Percentiles rank a stretch among this genome's conserved stretches.
phyloP scores from a whole-genome alignment of 2,329 filamentous ascomycete genomes.

The Rhynchosporium graminicola region DNA sequence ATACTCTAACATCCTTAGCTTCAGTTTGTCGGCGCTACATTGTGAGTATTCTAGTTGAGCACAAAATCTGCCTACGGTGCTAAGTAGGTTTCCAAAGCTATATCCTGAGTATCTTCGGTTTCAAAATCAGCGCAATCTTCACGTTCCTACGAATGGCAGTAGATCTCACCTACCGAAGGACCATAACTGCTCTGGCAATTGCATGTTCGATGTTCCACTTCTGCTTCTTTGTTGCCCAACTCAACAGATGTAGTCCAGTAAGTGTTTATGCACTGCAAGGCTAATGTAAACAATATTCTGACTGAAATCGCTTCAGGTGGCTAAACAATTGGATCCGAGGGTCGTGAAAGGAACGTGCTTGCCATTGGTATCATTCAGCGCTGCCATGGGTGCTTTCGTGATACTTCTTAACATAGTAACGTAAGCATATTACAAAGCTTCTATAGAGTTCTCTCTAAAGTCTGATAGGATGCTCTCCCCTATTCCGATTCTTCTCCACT shows the following conservation, averaged over 20 bases:
- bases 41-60: conserved; percentile 38
- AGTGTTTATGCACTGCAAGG: conserved; percentile 15
- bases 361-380: conserved; percentile 46
- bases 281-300: background rate
- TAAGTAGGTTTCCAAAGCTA: conserved; percentile 38
- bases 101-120: conserved; percentile 47
- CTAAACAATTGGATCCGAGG: conserved; percentile 47
- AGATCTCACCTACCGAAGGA: conserved; percentile 40
- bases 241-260: conserved; percentile 38
- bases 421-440: conserved; percentile 36
- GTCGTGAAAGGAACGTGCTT: conserved; percentile 45
- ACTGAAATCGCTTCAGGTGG: conserved; percentile 28
- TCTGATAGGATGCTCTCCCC: conserved; percentile 44
- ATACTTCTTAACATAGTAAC: conserved; percentile 47
- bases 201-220: conserved; percentile 45
- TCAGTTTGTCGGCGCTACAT: conserved; percentile 47
- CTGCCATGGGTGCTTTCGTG: conserved; percentile 44
- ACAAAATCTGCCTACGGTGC: background rate
- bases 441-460: background rate
- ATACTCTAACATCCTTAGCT: conserved; percentile 32
- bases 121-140: conserved; percentile 49
- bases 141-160: conserved; percentile 50
- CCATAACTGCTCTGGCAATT: conserved; percentile 42
- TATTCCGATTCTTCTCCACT: conserved; percentile 46
- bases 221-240: conserved; percentile 37